These are phyloP conservation scores for Fusarium proliferatum DNA, from an alignment of 2,329 filamentous ascomycete species.

Conservation along the genomic window DNA sequence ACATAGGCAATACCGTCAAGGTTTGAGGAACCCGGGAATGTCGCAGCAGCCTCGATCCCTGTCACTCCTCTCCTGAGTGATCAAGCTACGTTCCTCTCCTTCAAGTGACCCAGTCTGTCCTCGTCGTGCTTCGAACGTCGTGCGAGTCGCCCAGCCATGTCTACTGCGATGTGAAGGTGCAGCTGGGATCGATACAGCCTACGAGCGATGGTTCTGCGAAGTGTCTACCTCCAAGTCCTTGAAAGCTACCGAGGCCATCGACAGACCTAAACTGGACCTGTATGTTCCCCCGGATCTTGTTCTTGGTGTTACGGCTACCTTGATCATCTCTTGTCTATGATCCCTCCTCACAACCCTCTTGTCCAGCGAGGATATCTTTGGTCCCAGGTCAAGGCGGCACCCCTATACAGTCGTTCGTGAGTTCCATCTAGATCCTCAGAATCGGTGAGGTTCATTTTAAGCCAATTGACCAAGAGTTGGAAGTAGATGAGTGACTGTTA, in stretches of 20 bases:
- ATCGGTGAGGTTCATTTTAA: not conserved
- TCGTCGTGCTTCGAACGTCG: not conserved
- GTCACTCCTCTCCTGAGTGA: not conserved
- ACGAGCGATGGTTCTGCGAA: accelerated
- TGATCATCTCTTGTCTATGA: not conserved
- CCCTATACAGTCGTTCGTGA: not conserved
- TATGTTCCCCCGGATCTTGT: not conserved
- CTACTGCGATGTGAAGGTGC: not conserved
- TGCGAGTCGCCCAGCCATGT: not conserved
- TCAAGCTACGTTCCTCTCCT: not conserved
- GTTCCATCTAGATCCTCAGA: not conserved
- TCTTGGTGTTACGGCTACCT: accelerated
- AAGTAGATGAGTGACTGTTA: too few species aligned
- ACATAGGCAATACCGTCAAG: not conserved
- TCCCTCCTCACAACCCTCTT: too few species aligned
- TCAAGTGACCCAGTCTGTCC: not conserved
- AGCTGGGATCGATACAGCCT: not conserved
- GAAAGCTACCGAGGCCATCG: not conserved
- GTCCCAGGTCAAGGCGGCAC: not conserved
- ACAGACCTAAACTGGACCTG: accelerated
- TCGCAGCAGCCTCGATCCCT: not conserved
- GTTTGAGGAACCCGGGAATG: too few species aligned
- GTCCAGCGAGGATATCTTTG: accelerated
- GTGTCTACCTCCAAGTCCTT: too few species aligned
- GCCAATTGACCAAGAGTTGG: too few species aligned